A percentile compares a stretch with the other conserved stretches of the same genome.
Conservation (phyloP, 2,329 filamentous ascomycete genomes). For the Fusarium duplospermum region DNA sequence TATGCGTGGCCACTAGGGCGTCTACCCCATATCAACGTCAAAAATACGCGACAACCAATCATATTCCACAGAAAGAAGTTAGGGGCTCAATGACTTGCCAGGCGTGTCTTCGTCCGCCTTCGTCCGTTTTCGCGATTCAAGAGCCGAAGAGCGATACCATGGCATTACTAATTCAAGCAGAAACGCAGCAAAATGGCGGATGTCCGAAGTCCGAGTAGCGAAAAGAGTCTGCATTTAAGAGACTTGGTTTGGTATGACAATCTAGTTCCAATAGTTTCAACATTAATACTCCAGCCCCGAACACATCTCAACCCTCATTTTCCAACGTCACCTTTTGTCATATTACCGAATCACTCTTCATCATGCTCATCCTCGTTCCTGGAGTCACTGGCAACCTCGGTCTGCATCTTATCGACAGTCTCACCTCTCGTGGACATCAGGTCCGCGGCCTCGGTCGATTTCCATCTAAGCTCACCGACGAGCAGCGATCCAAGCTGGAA, state of each 20-base stretch:
- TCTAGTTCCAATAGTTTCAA: too few relatives aligned
- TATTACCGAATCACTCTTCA: not conserved
- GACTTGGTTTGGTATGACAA: too few relatives aligned
- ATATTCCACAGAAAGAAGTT: not conserved
- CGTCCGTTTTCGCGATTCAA: not conserved
- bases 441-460: not conserved
- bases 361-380: not conserved
- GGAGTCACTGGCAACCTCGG: not conserved
- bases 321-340: not conserved
- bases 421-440: not conserved
- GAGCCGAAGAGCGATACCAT: not conserved
- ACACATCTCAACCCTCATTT: not conserved
- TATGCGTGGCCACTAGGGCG: too few relatives aligned
- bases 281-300: accelerated
- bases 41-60: not conserved
- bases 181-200: not conserved
- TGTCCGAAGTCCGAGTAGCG: not conserved
- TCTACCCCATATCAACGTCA: not conserved
- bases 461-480: not conserved
- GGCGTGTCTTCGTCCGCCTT: not conserved
- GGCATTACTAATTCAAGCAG: not conserved
- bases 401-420: not conserved
- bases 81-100: not conserved
- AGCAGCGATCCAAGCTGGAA: not conserved
- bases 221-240: not conserved